Percentiles rank a stretch among this genome's conserved stretches.
phyloP scores from a whole-genome alignment of 1,139 yeast genomes.

The Hansenula lynferdii region DNA sequence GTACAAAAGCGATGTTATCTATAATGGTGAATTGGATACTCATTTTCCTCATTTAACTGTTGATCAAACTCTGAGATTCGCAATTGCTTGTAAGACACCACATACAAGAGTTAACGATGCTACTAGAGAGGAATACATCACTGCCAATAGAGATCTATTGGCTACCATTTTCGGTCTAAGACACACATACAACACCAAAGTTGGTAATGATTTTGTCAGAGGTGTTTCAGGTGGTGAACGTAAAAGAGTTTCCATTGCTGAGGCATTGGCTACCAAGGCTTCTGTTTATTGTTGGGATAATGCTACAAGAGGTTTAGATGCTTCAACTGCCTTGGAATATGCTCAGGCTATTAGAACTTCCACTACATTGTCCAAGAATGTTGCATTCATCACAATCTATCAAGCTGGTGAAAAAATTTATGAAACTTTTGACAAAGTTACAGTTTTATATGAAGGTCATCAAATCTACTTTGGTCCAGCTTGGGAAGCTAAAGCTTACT shows the following conservation, averaged over 20 bases:
- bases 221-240: constrained; percentile 89
- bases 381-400: constrained; percentile 40
- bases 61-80: constrained; percentile 42
- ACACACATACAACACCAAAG: constrained; percentile 65
- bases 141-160: constrained; percentile 40
- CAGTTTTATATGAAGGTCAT: constrained; percentile 38
- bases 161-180: constrained; percentile 52
- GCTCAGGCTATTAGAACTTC: constrained; percentile 38
- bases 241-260: constrained; percentile 75
- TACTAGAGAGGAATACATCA: constrained; percentile 41
- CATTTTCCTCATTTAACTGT: constrained; percentile 52
- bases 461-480: constrained; percentile 39
- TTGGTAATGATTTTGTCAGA: constrained; percentile 66
- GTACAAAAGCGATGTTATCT: constrained; percentile 45
- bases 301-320: constrained; percentile 57
- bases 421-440: constrained; percentile 40
- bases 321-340: constrained; percentile 51
- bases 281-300: constrained; percentile 59
- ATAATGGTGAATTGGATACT: constrained; percentile 48
- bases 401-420: constrained; percentile 45
- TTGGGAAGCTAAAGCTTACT: constrained; percentile 38
- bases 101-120: constrained; percentile 33
- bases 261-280: constrained; percentile 46
- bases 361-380: constrained; percentile 32
- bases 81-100: constrained; percentile 36